Conservation (phyloP, 352 stramenopile genomes). For the Phytophthora pluvialis region DNA sequence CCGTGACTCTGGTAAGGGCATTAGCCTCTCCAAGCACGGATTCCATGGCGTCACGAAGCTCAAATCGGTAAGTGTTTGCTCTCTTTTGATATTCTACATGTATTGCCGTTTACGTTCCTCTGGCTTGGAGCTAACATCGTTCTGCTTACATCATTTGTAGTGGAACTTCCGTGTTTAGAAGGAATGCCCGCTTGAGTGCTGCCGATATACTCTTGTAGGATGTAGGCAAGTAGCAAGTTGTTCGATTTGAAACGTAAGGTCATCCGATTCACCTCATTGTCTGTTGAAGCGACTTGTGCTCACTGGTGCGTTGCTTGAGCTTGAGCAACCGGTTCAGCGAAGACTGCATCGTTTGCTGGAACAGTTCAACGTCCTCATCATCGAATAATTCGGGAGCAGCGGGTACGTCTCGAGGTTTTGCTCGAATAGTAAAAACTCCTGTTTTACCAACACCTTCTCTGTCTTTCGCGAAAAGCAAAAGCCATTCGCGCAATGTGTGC, state of each 20-base stretch:
- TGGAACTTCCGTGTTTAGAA: slow-evolving; percentile 79
- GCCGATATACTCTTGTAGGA: not conserved
- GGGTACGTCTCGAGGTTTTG: too few relatives aligned
- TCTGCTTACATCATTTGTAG: slow-evolving; percentile 29
- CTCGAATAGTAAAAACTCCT: too few relatives aligned
- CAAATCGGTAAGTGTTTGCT: slow-evolving; percentile 61
- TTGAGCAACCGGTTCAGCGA: too few relatives aligned
- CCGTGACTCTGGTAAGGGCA: slow-evolving; percentile 82
- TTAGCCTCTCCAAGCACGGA: slow-evolving; percentile 84
- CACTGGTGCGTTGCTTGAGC: too few relatives aligned
- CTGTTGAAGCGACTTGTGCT: too few relatives aligned
- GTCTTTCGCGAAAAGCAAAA: too few relatives aligned
- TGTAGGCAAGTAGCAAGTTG: slow-evolving; percentile 7
- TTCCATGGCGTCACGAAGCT: slow-evolving; percentile 81
- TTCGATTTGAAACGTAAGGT: not conserved
- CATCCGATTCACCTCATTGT: too few relatives aligned
- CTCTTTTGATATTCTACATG: not conserved
- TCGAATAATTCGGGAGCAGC: too few relatives aligned
- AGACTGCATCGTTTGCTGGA: too few relatives aligned
- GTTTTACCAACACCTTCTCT: too few relatives aligned
- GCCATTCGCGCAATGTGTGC: too few relatives aligned
- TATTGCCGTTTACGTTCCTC: slow-evolving; percentile 1
- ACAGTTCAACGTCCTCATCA: too few relatives aligned
- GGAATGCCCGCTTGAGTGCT: slow-evolving; percentile 1
- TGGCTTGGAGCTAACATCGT: slow-evolving; percentile 16